Evolutionary conservation across 345 rosid genomes (phyloP).

Genomic region (Kernera saxatilis): DNA sequence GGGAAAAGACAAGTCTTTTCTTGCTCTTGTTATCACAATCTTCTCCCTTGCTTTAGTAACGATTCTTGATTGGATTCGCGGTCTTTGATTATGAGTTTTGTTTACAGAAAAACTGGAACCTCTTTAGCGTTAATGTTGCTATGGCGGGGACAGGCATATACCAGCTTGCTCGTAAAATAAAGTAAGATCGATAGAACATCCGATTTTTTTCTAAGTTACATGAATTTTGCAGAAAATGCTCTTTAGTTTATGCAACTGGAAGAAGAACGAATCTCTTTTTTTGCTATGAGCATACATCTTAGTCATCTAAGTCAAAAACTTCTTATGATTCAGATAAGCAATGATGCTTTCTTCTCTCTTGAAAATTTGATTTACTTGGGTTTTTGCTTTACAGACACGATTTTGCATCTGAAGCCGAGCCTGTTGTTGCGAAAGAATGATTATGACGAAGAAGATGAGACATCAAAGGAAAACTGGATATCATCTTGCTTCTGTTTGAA

Average conservation of each 20-base stretch:
- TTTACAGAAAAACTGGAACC: slow-evolving; percentile 94
- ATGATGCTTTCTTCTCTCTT: background rate
- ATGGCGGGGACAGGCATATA: slow-evolving; percentile 86
- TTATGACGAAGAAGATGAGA: slow-evolving; percentile 1
- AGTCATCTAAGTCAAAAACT: too few relatives aligned
- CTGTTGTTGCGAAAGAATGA: slow-evolving; percentile 26
- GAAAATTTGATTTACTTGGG: background rate
- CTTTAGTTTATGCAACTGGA: background rate
- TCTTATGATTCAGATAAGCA: too few relatives aligned
- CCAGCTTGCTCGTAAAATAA: slow-evolving; percentile 75
- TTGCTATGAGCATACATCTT: background rate
- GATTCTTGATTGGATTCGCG: background rate
- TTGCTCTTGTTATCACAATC: background rate
- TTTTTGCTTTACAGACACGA: slow-evolving; percentile 26
- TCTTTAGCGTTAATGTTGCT: slow-evolving; percentile 73
- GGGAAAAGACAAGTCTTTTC: background rate
- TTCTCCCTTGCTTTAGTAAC: background rate
- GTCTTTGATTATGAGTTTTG: background rate
- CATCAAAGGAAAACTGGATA: background rate
- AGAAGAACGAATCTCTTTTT: background rate
- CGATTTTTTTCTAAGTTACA: background rate
- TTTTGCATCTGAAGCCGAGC: slow-evolving; percentile 18
- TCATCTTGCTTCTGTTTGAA: slow-evolving; percentile 13
- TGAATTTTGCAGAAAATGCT: background rate
- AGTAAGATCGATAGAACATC: slow-evolving; percentile 42